Evolutionary conservation across 1,139 yeast species (phyloP), one percentile per base, ranked within the genome.

Genomic region (Yamadazyma buinensis): DNA sequence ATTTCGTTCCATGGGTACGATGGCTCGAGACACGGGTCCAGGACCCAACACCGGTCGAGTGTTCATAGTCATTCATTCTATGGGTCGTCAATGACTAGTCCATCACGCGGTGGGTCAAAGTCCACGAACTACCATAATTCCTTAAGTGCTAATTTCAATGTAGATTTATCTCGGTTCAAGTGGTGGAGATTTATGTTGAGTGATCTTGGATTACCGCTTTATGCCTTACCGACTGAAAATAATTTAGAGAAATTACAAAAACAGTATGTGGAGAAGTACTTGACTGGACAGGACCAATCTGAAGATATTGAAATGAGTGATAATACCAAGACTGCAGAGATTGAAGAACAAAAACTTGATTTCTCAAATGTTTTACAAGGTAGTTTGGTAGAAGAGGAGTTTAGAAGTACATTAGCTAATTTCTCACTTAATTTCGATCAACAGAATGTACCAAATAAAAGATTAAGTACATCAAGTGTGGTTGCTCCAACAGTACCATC

Each of bases 171-270:
- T 3, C 27, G 40, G 6, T 46, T 38, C 29, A 37, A 37, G 38
- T 22, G 51, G 45, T 36, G 51, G 48, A 58, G 80, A 43, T 55
- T 54, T 15, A 38, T 57, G 37, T 36, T 70, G 26, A 53, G 57
- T 40, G 52, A 49, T 42, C 43, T 68, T 15, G 49, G 49, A n/a
- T 49, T 69, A 22, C 80, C 80, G 5, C 52, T 72, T 14, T 72
- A 62, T 44, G 45, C 46, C 24, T 54, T 74, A 20, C 79, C 80
- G 2, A 54, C 63, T 1, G 69, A 64, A 18, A 56, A 53, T 13
- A 59, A 57, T 34, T 53, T 62, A 17, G 37, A 48, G 12, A 45
- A 49, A 35, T 51, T 62, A 35, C 69, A 64, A 42, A 36, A 41
- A 22, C 42, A 52, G 23, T 57, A 53, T 37, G 39, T 62, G 26